phyloP scores from a whole-genome alignment of 2,329 filamentous ascomycete species.

The Aspergillus pseudotamarii region DNA sequence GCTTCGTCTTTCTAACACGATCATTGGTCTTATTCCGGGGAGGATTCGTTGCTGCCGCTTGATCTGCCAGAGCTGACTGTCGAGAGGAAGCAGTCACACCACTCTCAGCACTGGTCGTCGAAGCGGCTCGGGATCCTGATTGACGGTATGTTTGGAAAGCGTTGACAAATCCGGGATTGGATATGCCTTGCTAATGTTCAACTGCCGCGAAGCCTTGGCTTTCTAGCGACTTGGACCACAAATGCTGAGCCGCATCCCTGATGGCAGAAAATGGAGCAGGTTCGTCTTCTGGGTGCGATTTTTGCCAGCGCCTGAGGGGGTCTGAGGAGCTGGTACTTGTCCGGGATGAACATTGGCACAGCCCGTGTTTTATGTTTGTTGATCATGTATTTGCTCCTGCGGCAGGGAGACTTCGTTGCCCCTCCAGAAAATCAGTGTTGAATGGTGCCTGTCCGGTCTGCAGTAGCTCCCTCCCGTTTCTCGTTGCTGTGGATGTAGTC shows the following conservation, averaged over 20 bases:
- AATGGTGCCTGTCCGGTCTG: background rate
- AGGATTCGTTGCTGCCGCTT: background rate
- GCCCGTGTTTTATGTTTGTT: background rate
- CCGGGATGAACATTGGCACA: background rate
- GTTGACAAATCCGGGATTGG: background rate
- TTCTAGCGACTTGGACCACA: background rate
- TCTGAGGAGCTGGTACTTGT: background rate
- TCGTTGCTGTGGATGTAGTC: background rate
- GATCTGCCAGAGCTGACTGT: background rate
- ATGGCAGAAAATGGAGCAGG: background rate
- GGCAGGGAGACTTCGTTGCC: background rate
- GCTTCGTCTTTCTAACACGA: background rate
- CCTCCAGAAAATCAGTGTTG: no score
- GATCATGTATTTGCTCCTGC: background rate
- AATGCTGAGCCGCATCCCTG: background rate
- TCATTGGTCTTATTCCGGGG: background rate
- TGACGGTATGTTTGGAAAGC: background rate
- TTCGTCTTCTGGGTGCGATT: background rate
- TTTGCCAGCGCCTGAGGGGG: background rate
- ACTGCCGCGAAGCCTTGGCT: background rate
- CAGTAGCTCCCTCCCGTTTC: background rate
- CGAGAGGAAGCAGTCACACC: background rate
- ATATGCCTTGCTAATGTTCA: background rate
- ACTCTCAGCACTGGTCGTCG: background rate
- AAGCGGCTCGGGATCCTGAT: background rate